Conservation (phyloP, 441 rosid species). For the Bocquillonia castaneifolia region DNA sequence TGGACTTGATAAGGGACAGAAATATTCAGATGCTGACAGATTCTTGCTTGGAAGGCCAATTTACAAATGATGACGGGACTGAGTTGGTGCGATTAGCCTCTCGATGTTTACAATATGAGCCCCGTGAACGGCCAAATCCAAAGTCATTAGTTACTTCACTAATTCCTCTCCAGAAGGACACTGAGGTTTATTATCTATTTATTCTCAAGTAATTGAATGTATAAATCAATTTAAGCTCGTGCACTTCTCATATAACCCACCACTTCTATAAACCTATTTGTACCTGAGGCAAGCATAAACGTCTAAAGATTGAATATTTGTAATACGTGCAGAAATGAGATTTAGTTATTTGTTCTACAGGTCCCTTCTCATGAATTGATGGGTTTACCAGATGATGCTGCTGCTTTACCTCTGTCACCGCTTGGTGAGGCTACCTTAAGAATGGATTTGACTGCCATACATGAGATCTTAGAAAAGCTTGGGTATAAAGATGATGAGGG, state of each 20-base stretch:
- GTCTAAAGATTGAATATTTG: conserved; percentile 9
- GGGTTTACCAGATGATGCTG: conserved; percentile 59
- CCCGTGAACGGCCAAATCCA: conserved; percentile 72
- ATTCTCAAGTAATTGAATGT: background rate
- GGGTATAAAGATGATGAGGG: conserved; percentile 92
- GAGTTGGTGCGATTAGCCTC: conserved; percentile 74
- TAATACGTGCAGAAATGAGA: conserved; percentile 14
- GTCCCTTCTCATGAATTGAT: conserved; percentile 72
- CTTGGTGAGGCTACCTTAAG: conserved; percentile 77
- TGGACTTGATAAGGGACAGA: conserved; percentile 78
- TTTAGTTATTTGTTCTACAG: conserved; percentile 29
- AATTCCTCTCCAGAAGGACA: conserved; percentile 71
- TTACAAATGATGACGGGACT: conserved; percentile 59
- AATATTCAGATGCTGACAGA: conserved; percentile 76
- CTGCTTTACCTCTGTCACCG: conserved; percentile 54
- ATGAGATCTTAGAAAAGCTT: conserved; percentile 64
- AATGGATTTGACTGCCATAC: conserved; percentile 73
- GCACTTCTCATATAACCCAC: conserved; percentile 13
- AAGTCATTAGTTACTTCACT: conserved; percentile 59
- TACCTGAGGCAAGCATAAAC: background rate
- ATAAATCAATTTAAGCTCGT: conserved; percentile 2
- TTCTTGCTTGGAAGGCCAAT: conserved; percentile 81
- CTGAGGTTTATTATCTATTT: conserved; percentile 40
- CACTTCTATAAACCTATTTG: background rate
- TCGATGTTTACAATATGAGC: conserved; percentile 73